Evolutionary conservation across 495 filamentous ascomycete genomes (phyloP), one percentile per base, ranked within the genome.

Genomic region (Xylaria nigripes): DNA sequence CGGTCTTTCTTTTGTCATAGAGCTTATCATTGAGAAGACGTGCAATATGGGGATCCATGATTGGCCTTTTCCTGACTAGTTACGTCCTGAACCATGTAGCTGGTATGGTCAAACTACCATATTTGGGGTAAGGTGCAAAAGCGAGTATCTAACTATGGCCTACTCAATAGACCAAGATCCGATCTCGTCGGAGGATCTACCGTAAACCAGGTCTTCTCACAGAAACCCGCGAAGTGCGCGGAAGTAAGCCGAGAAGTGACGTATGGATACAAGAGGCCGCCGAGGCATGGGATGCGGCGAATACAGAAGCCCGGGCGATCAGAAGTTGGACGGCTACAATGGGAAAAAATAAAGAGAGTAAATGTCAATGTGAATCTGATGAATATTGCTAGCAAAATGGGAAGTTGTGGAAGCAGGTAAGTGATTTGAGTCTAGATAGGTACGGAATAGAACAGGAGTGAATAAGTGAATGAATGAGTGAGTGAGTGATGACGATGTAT

Each of bases 1-100:
- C 94, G 61, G 89, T 84, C 70, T 97, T 97, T 65, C 94, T 82
- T 74, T 90, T 93, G 57, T 99, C 94, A 65, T 99, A 99, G 57
- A 96, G 84, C 81, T 96, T 97, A 71, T 99, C 94, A 66, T 90
- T 95, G 68, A 99, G 81, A 60, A 89, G 77, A 59, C 92, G 86
- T 71, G 95, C 89, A 65, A 95, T 83, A 68, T 82, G 84, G 60
- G 81, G 73, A 75, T 98, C 93, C 93, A 98, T 98, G 59, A 51
- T 61, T 64, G 54, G 34, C 18, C 18, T 0, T 41, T 57, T 51
- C 46, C 23, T 34, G 25, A 49, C 61, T 64, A 52, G 34, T 29
- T 24, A 0, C 43, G 58, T 51, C 43, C 18, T 44, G 25, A 49
- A 48, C 42, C 29, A 50, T 24, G 12, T 32, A 32, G 41, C 19